These are phyloP conservation scores for Penicillium sp. DNA, from an alignment of 2,329 filamentous ascomycete genomes.

Conservation along the genomic window DNA sequence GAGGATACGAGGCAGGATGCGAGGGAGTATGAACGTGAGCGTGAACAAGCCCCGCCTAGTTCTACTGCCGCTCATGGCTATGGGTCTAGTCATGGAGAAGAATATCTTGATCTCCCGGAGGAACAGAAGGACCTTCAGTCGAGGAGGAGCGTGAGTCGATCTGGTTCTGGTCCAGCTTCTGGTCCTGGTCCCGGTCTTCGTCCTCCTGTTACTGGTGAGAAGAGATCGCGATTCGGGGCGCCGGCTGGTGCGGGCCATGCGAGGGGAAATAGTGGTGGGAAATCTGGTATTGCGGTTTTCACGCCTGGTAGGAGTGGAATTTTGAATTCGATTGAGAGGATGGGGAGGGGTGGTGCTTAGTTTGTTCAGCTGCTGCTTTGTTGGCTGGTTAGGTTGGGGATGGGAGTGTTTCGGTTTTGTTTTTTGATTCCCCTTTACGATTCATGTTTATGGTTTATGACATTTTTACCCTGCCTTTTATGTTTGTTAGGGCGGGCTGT, in stretches of 20 bases:
- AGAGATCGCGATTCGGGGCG: constrained; percentile 38
- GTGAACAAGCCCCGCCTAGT: no score
- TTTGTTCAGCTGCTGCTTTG: background rate
- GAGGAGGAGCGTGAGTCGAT: constrained; percentile 31
- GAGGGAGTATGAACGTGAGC: constrained; percentile 13
- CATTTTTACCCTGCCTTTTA: no score
- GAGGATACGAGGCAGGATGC: no score
- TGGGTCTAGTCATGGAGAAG: constrained; percentile 13
- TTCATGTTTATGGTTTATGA: no score
- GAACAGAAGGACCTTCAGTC: no score
- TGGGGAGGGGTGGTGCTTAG: constrained; percentile 63
- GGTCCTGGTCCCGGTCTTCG: no score
- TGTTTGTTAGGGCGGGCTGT: no score
- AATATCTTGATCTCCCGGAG: constrained; percentile 13
- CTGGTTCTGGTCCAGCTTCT: no score
- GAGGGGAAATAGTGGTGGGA: constrained; percentile 42
- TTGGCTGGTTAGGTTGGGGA: background rate
- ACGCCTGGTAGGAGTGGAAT: constrained; percentile 67
- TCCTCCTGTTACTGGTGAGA: constrained; percentile 32
- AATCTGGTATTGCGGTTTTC: constrained; percentile 42
- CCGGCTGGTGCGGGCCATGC: constrained; percentile 27
- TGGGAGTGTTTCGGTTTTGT: no score
- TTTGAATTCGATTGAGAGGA: constrained; percentile 84
- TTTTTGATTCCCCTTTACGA: no score
- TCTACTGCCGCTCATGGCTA: constrained; percentile 25